These are phyloP conservation scores for Trametes polyzona DNA, from an alignment of 1,284 basidiomycete genomes.

Conservation along the genomic window DNA sequence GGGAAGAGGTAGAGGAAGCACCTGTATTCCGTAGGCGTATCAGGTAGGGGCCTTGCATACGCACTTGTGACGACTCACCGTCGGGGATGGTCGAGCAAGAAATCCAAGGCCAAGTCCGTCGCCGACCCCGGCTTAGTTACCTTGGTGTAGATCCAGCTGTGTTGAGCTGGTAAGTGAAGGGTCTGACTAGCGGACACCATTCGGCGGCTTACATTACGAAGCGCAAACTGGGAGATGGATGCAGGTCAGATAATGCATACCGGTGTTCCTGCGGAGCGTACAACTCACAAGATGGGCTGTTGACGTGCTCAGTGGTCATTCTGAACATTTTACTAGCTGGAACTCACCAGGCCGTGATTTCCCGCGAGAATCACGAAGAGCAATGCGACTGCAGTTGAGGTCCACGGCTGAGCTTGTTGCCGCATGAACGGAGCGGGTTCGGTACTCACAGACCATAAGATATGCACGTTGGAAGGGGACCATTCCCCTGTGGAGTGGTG, in stretches of 20 bases:
- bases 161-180: too few relatives aligned
- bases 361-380: conserved; percentile 56
- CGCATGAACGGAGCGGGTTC: not conserved
- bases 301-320: not conserved
- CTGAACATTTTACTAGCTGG: not conserved
- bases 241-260: not conserved
- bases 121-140: conserved; percentile 51
- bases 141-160: conserved; percentile 55
- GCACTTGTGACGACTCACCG: conserved; percentile 40
- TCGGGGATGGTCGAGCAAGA: conserved; percentile 83
- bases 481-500: conserved; percentile 46
- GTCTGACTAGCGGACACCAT: too few relatives aligned
- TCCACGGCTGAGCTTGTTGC: too few relatives aligned
- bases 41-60: not conserved
- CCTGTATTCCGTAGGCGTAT: conserved; percentile 40
- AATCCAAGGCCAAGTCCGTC: conserved; percentile 66
- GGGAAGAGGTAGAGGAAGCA: conserved; percentile 88
- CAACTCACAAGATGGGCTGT: conserved; percentile 44
- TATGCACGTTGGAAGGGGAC: conserved; percentile 57
- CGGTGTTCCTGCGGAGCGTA: not conserved
- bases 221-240: conserved; percentile 19
- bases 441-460: conserved; percentile 50
- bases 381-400: conserved; percentile 42
- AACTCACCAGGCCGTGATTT: conserved; percentile 55
- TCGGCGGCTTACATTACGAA: conserved; percentile 26